Percentiles rank a stretch among this genome's conserved stretches.
These are phyloP conservation scores for Globisporangium parvum DNA, from an alignment of 352 stramenopile genomes.

Conservation along the genomic window DNA sequence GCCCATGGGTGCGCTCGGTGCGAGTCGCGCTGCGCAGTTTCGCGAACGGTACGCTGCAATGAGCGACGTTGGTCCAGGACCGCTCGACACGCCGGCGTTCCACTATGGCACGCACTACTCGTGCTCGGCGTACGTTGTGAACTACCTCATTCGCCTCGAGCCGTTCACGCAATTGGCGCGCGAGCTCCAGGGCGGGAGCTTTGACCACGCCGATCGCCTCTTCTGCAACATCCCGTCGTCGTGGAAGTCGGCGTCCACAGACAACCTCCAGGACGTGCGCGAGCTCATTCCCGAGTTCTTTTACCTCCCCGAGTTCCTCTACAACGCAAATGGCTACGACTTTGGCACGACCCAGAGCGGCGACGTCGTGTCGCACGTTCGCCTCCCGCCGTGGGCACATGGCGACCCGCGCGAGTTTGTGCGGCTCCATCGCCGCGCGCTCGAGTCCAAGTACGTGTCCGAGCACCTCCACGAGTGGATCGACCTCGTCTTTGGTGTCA, in stretches of 20 bases:
- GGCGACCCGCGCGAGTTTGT: constrained; percentile 92
- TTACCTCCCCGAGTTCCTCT: constrained; percentile 74
- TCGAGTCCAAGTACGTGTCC: constrained; percentile 96
- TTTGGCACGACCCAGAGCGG: constrained; percentile 76
- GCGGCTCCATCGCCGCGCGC: constrained; percentile 90
- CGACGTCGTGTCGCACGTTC: constrained; percentile 89
- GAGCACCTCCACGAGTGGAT: constrained; percentile 97
- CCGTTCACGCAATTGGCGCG: constrained; percentile 72
- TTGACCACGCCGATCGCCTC: constrained; percentile 94
- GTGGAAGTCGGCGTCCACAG: constrained; percentile 91
- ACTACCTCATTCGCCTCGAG: constrained; percentile 94
- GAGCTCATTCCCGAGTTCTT: constrained; percentile 82
- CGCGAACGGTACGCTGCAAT: constrained; percentile 75
- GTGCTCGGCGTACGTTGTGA: constrained; percentile 94
- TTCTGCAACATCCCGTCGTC: constrained; percentile 94
- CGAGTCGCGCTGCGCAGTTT: constrained; percentile 81
- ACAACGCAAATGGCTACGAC: constrained; percentile 65
- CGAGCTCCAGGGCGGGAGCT: constrained; percentile 68
- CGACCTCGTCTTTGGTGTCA: constrained; percentile 96
- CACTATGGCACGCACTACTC: constrained; percentile 98
- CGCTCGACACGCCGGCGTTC: constrained; percentile 85
- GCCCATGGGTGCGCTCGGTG: constrained; percentile 91
- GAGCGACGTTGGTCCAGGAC: constrained; percentile 30
- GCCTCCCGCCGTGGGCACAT: constrained; percentile 92
- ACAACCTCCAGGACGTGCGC: constrained; percentile 87